Evolutionary conservation across 352 stramenopile genomes (phyloP), one percentile per base, ranked within the genome.

Genomic region (Pseudoperonospora humuli): DNA sequence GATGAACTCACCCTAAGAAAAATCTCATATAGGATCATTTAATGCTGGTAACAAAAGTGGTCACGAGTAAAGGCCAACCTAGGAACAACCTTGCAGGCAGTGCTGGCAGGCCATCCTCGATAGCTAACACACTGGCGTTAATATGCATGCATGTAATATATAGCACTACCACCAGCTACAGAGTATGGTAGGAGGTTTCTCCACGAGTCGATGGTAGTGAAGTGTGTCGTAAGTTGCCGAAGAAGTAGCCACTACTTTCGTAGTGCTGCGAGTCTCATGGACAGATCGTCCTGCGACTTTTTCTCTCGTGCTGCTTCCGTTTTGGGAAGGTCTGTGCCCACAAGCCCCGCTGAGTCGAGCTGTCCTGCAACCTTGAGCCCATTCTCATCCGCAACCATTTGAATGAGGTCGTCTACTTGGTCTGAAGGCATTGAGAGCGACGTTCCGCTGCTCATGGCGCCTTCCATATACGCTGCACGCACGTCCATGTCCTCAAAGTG

Each of bases 401-500:
- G 84, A 56, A 99, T 98, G 25, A 99, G 82, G 53, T 86, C 75
- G 64, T 98, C 93, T 9, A 99, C 95, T 49, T 98, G 87, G 57
- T 98, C 93, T 17, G 93, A 91, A n/a, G 96, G 96, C 25, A 95
- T 98, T 13, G 85, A 85, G 42, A 94, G 88, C 21, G 93, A 91
- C 24, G 93, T 98, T 28, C 88, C 96, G 41, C 84, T 94, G 78
- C 87, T 96, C 88, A 99, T 99, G 41, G 95, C 86, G 39, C 89
- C 77, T 49, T 98, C 95, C 96, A 99, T 98, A 70, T 98, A 99
- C 26, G 89, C 92, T 6, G 92, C 80, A 32, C 96, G 95, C 27
- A 99, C 95, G 69, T 99, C 96, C 68, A 99, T 90, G 68, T 98
- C 93, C 60, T 99, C 96, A 75, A 98, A 99, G 70, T 99, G 95